Evolutionary conservation across 2,329 filamentous ascomycete species (phyloP), one percentile per base, ranked within the genome.

Genomic region (Nothophaeocryptopus gaeumannii): DNA sequence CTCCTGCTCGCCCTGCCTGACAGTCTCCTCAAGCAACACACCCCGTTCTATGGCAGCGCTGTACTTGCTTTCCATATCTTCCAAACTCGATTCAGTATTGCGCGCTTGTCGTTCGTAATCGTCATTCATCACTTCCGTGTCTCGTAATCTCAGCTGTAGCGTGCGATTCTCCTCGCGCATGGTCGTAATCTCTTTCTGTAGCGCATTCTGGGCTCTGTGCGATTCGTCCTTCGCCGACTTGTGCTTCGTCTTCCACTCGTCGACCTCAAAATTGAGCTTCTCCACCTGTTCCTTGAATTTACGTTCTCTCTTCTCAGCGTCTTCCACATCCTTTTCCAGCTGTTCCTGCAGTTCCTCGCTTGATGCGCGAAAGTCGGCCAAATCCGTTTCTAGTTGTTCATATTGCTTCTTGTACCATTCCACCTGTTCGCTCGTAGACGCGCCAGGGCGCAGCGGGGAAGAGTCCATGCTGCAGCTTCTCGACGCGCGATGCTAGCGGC

Each of bases 201-300:
- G 79, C 3, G 78, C 77, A 65, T 86, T 91, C 67, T 97, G 93
- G 47, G 88, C 90, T 44, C 82, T 74, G 68, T 86, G 92, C 36
- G 89, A 86, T 72, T 99, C 93, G 36, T 81, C 74, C 70, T 97
- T 97, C 56, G 91, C 87, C 69, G 97, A 90, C 70, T 90, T 96
- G 78, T 95, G 95, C 78, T 97, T 99, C 60, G 87, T 90, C 84
- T 97, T 97, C 93, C 93, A 99, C 73, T 99, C 93, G 51, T 97
- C 90, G 0, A 93, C 91, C 70, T 97, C 91, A 66, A 89, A 99
- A 42, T 80, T 83, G 56, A 95, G 71, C 33, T 78, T 80, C 70
- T 97, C 92, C 1, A 89, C 86, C 74, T 92, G 95, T 70, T 95
- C 86, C 69, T 91, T 85, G 61, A 96, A 73, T 58, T 84, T 78